A percentile compares a stretch with the other conserved stretches of the same genome.
These are phyloP conservation scores for Euphorbia neoarborescens DNA, from an alignment of 441 rosid genomes.

Conservation along the genomic window DNA sequence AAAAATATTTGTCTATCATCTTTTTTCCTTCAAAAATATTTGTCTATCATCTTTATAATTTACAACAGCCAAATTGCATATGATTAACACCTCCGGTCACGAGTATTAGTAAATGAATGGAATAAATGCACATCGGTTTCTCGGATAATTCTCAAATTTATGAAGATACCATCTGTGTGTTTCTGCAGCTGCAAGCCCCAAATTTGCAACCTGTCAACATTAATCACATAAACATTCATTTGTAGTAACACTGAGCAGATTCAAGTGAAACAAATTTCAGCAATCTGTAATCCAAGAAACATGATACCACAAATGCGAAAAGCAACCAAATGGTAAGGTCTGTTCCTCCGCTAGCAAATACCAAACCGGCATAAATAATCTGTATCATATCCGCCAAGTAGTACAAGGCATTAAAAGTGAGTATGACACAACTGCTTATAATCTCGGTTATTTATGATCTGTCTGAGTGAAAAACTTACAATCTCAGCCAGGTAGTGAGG, in stretches of 20 bases:
- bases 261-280: neutral
- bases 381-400: slow-evolving; percentile 20
- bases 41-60: neutral
- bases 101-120: slow-evolving; percentile 35
- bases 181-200: slow-evolving; percentile 53
- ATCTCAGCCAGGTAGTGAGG: slow-evolving; percentile 78
- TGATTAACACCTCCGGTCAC: neutral
- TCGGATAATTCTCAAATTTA: slow-evolving; percentile 61
- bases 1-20: neutral
- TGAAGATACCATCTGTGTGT: slow-evolving; percentile 58
- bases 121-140: slow-evolving; percentile 39
- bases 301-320: slow-evolving; percentile 47
- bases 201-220: slow-evolving; percentile 50
- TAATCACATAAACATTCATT: slow-evolving; percentile 1
- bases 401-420: neutral
- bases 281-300: neutral
- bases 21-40: neutral
- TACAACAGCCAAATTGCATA: neutral
- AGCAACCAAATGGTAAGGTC: slow-evolving; percentile 59
- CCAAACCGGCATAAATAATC: slow-evolving; percentile 53
- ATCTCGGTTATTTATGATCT: neutral
- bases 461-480: slow-evolving; percentile 24
- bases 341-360: slow-evolving; percentile 60
- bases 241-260: neutral
- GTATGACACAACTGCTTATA: neutral